Percentiles rank a stretch among this genome's conserved stretches.
phyloP scores from a whole-genome alignment of 2,329 filamentous ascomycete genomes.

The Cadophora gregata region DNA sequence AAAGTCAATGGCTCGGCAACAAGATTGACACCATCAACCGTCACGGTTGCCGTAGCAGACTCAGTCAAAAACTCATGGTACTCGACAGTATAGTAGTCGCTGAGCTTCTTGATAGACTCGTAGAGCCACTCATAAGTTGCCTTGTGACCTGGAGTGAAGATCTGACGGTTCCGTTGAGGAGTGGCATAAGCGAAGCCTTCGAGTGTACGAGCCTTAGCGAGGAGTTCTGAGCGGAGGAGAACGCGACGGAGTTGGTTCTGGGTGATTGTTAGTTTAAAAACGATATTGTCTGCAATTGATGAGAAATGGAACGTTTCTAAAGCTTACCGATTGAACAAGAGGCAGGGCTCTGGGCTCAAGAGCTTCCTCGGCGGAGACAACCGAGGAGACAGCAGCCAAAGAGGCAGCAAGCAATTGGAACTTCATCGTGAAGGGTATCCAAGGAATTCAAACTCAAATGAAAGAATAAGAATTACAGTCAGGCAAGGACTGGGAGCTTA shows the following conservation, averaged over 20 bases:
- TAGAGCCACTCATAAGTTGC: conserved; percentile 53
- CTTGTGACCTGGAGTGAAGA: conserved; percentile 43
- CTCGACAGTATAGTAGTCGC: conserved; percentile 19
- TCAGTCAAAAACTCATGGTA: conserved; percentile 36
- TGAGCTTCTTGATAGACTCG: conserved; percentile 36
- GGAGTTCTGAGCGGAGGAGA: conserved; percentile 27
- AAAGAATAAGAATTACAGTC: conserved; percentile 7
- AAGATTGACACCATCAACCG: conserved; percentile 22
- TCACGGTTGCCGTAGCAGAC: conserved; percentile 21
- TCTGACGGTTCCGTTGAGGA: conserved; percentile 29
- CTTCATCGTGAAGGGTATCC: conserved; percentile 3
- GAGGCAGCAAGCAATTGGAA: conserved; percentile 14
- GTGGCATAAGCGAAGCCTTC: conserved; percentile 31
- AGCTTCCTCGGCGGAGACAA: conserved; percentile 4
- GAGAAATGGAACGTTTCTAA: neutral
- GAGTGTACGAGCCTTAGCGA: conserved; percentile 28
- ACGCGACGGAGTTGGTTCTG: conserved; percentile 31
- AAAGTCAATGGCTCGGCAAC: conserved; percentile 28
- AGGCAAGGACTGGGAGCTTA: conserved; percentile 2
- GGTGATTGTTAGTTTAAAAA: neutral
- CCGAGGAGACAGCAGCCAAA: conserved; percentile 1
- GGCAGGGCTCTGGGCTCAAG: conserved; percentile 24
- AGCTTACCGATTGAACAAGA: conserved; percentile 32
- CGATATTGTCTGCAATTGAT: neutral
- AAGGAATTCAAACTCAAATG: conserved; percentile 1